A percentile compares a stretch with the other conserved stretches of the same genome.
Conservation (phyloP, 2,329 filamentous ascomycete genomes). For the Alternaria brassicae region DNA sequence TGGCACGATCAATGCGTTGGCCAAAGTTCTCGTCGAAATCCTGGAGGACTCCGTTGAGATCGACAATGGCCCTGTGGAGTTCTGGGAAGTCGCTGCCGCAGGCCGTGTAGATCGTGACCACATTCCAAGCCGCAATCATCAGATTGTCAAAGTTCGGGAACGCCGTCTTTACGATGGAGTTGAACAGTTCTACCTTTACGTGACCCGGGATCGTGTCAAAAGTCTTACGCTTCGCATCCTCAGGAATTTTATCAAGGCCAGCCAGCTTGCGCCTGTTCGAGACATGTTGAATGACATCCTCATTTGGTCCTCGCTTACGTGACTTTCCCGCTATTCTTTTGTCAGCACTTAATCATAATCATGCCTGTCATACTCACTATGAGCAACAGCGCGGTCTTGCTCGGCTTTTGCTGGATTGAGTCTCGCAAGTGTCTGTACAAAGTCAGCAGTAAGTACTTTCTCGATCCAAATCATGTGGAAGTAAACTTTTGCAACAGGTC, state of each 20-base stretch:
- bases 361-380: constrained; percentile 7
- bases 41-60: constrained; percentile 35
- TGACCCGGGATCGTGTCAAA: constrained; percentile 33
- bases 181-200: constrained; percentile 39
- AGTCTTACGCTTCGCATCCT: constrained; percentile 29
- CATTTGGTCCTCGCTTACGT: constrained; percentile 17
- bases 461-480: neutral
- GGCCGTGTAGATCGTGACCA: constrained; percentile 37
- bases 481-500: neutral
- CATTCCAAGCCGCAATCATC: constrained; percentile 43
- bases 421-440: constrained; percentile 26
- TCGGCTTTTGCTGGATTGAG: constrained; percentile 16
- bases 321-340: constrained; percentile 4
- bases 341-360: neutral
- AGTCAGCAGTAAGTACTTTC: neutral
- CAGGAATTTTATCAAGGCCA: constrained; percentile 31
- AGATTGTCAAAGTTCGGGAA: constrained; percentile 43
- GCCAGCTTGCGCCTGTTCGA: constrained; percentile 37
- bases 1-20: constrained; percentile 3
- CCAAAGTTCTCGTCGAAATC: constrained; percentile 33
- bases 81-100: constrained; percentile 37
- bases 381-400: neutral
- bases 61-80: constrained; percentile 33
- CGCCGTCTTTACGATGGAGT: constrained; percentile 32
- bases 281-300: constrained; percentile 28